Evolutionary conservation across 2,329 filamentous ascomycete species (phyloP).

Genomic region (Ceratocystis colombiana): DNA sequence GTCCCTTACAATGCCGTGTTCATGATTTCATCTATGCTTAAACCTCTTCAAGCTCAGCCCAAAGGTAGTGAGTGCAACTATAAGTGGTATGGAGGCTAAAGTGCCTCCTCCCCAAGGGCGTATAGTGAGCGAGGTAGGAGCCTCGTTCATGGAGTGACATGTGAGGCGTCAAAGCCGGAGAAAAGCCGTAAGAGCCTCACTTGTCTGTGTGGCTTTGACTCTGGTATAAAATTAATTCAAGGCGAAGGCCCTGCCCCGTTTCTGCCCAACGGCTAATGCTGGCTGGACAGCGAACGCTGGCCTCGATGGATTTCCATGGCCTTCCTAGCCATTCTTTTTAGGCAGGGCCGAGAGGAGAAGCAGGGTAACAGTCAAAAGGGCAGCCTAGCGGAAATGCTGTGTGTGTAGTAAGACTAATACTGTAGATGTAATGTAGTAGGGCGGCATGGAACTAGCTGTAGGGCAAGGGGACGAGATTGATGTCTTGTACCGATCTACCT

Average conservation of each 20-base stretch:
- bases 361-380: too few relatives aligned
- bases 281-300: background rate
- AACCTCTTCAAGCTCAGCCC: background rate
- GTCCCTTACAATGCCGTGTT: too few relatives aligned
- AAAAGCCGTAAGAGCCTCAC: constrained; percentile 2
- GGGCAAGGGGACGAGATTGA: too few relatives aligned
- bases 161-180: background rate
- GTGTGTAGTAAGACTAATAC: too few relatives aligned
- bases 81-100: background rate
- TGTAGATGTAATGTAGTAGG: too few relatives aligned
- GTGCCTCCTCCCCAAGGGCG: background rate
- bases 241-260: background rate
- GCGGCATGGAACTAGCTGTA: too few relatives aligned
- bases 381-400: too few relatives aligned
- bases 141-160: background rate
- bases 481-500: too few relatives aligned
- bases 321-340: background rate
- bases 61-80: background rate
- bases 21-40: background rate
- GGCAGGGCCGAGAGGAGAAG: too few relatives aligned
- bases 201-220: background rate
- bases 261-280: background rate
- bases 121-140: background rate
- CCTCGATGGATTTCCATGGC: background rate
- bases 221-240: background rate